Evolutionary conservation across 208 protist genomes (phyloP).

Genomic region (Wallacemonas sp.): DNA sequence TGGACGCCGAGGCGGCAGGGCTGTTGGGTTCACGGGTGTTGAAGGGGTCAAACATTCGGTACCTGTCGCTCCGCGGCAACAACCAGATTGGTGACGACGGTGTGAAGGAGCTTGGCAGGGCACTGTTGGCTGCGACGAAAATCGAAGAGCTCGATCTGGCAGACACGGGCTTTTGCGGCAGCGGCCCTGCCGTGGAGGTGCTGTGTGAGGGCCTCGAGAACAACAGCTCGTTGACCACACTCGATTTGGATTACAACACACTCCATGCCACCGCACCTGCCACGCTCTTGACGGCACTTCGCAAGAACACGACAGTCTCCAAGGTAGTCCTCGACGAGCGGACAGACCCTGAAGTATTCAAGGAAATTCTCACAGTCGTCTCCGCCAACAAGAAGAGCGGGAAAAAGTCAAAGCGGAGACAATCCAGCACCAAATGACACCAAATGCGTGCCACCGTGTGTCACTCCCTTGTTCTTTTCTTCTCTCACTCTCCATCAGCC

Average conservation of each 20-base stretch:
- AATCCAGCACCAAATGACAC: slow-evolving; percentile 14
- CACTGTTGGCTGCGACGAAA: slow-evolving; percentile 52
- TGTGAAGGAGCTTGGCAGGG: slow-evolving; percentile 55
- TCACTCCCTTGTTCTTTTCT: background rate
- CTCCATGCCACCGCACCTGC: slow-evolving; percentile 43
- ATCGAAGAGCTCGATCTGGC: slow-evolving; percentile 79
- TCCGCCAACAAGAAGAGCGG: slow-evolving; percentile 33
- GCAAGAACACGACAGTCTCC: slow-evolving; percentile 52
- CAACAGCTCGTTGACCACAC: slow-evolving; percentile 38
- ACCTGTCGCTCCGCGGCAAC: slow-evolving; percentile 77
- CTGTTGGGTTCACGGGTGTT: slow-evolving; percentile 64
- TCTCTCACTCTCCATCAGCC: background rate
- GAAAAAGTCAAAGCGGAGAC: slow-evolving; percentile 44
- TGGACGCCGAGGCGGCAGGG: slow-evolving; percentile 43
- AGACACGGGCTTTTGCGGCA: slow-evolving; percentile 72
- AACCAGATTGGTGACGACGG: slow-evolving; percentile 61
- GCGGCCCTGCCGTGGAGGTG: slow-evolving; percentile 51
- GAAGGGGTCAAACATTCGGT: slow-evolving; percentile 65
- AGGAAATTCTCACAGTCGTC: slow-evolving; percentile 56
- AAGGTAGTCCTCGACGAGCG: slow-evolving; percentile 66
- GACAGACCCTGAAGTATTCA: slow-evolving; percentile 58
- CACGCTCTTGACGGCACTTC: slow-evolving; percentile 50
- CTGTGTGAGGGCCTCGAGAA: slow-evolving; percentile 82
- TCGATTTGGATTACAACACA: slow-evolving; percentile 84
- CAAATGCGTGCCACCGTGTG: background rate